phyloP scores from a whole-genome alignment of 2,329 filamentous ascomycete species.

The Septoria linicola region DNA sequence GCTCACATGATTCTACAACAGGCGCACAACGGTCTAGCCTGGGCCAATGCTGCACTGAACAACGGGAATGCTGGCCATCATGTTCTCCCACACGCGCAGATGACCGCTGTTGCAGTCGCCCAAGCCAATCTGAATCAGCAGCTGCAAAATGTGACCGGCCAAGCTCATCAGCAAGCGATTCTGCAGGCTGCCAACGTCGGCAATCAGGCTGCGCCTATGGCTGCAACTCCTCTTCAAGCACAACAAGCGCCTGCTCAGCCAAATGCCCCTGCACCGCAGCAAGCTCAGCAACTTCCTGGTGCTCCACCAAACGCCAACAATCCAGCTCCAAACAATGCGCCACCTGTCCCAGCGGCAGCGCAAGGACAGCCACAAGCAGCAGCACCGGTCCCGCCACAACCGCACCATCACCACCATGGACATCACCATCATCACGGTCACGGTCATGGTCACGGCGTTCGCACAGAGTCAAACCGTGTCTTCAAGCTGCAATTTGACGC shows the following conservation, averaged over 20 bases:
- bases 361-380: conserved; percentile 23
- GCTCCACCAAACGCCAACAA: neutral
- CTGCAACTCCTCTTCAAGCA: conserved; percentile 4
- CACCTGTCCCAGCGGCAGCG: conserved; percentile 6
- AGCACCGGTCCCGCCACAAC: conserved; percentile 37
- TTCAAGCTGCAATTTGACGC: conserved; percentile 98
- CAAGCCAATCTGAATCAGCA: conserved; percentile 21
- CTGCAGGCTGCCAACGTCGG: neutral
- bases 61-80: conserved; percentile 11
- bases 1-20: conserved; percentile 24
- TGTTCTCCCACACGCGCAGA: conserved; percentile 16
- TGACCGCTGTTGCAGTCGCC: conserved; percentile 21
- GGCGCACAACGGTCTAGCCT: conserved; percentile 22
- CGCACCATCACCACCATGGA: conserved; percentile 31
- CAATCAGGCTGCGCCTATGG: neutral
- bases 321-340: neutral
- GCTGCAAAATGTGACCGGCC: conserved; percentile 18
- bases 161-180: conserved; percentile 17
- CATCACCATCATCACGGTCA: conserved; percentile 27
- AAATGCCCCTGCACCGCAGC: neutral
- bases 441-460: conserved; percentile 22
- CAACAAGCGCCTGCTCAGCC: conserved; percentile 3
- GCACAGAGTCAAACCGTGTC: conserved; percentile 59
- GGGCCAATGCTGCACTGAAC: conserved; percentile 22
- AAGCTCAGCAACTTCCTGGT: neutral